Evolutionary conservation across 805 yeast genomes (phyloP), one percentile per base, ranked within the genome.

Genomic region (Candida jianshihensis): DNA sequence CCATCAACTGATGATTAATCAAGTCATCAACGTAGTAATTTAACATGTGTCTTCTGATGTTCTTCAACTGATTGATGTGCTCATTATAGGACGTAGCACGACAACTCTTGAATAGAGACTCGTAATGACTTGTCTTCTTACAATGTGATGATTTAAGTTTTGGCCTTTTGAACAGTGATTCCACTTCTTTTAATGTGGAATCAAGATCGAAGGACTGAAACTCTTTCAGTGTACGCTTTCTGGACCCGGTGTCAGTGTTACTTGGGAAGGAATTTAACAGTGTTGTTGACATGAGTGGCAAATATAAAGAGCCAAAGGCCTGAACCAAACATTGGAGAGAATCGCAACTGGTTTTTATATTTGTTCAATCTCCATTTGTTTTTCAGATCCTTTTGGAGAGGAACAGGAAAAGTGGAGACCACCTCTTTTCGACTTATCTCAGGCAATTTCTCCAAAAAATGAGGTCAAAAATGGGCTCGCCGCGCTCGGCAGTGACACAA

Each of bases 11-110:
- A 7, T 13, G 21, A 19, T 17, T 18, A 7, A 28, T 14, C 4
- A 34, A 16, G 18, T 36, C 38, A 27, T 31, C 14, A 20, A 31
- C 28, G 28, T 26, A 31, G 14, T 20, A 31, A 6, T 15, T 28
- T 6, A 22, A 22, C 33, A 29, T 27, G 24, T 14, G 16, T 11
- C 18, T 14, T 13, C 15, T 26, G 12, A 26, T n/a, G 21, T 19
- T 27, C 16, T 27, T 26, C 21, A 28, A 13, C 16, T 28, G 30
- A 11, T 18, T 28, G 13, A 12, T 16, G 6, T 28, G 18, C 30
- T 11, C 6, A 6, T 10, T 4, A 19, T 28, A 10, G 8, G 14
- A 6, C 13, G 27, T 25, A 7, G 11, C 6, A 10, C 14, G 14
- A 7, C 13, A n/a, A 14, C 14, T 9, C 27, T 9, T 25, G 14